These are phyloP conservation scores for Blastobotrys terrestris DNA, from an alignment of 805 yeast genomes.

Conservation along the genomic window DNA sequence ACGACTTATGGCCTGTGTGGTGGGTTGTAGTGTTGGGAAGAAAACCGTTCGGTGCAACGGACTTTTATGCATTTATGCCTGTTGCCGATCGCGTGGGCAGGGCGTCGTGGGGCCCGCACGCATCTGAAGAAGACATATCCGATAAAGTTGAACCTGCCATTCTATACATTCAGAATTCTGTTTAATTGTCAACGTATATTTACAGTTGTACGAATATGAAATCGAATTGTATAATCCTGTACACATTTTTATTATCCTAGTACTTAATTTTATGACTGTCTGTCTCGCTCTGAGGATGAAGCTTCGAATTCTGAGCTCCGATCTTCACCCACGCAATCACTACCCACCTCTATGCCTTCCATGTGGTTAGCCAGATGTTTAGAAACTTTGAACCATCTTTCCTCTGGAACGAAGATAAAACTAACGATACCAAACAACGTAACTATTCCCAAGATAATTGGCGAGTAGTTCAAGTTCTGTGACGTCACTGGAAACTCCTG, in stretches of 20 bases:
- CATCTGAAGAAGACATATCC: too few relatives aligned
- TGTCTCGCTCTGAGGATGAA: too few relatives aligned
- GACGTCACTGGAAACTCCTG: constrained; percentile 19
- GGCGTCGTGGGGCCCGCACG: too few relatives aligned
- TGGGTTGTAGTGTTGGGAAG: background rate
- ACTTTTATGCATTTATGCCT: background rate
- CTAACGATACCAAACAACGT: constrained; percentile 17
- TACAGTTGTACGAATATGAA: too few relatives aligned
- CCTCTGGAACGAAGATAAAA: constrained; percentile 14
- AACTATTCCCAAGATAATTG: constrained; percentile 18
- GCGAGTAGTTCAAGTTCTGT: constrained; percentile 20
- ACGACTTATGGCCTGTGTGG: background rate
- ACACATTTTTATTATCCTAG: too few relatives aligned
- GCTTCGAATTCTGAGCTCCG: too few relatives aligned
- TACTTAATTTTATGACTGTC: too few relatives aligned
- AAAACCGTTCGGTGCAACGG: background rate
- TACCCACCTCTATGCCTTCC: background rate
- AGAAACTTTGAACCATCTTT: constrained; percentile 15
- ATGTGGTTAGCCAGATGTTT: background rate
- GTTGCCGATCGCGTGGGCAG: background rate
- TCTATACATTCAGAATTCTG: too few relatives aligned
- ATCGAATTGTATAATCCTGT: too few relatives aligned
- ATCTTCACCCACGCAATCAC: background rate
- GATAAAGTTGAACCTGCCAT: too few relatives aligned
- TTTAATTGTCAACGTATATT: too few relatives aligned